phyloP scores from a whole-genome alignment of 495 filamentous ascomycete species.

The Parachaetomium inaequale region DNA sequence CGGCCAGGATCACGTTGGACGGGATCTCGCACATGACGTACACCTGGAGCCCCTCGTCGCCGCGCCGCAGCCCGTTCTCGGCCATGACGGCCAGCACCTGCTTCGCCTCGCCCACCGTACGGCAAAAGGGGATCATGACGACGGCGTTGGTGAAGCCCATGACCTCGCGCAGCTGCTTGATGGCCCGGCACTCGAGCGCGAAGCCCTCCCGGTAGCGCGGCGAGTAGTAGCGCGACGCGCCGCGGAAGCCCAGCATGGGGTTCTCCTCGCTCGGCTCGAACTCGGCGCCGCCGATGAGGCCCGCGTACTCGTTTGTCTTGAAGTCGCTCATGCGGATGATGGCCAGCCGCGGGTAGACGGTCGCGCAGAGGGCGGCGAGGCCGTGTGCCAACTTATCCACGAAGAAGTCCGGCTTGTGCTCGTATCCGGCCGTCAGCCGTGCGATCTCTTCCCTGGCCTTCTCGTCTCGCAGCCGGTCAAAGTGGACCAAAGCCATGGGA shows the following conservation, averaged over 20 bases:
- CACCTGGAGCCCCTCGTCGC: conserved; percentile 35
- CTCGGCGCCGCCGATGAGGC: conserved; percentile 36
- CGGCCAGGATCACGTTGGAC: conserved; percentile 38
- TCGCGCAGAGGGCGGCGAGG: conserved; percentile 36
- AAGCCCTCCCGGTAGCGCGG: conserved; percentile 38
- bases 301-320: conserved; percentile 42
- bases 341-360: conserved; percentile 33
- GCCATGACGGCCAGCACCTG: conserved; percentile 35
- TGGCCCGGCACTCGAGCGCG: conserved; percentile 39
- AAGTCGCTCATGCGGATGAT: conserved; percentile 42
- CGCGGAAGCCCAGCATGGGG: conserved; percentile 41
- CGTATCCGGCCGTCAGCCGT: conserved; percentile 31
- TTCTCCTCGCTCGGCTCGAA: conserved; percentile 40
- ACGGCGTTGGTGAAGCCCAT: conserved; percentile 39
- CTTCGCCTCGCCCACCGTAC: conserved; percentile 34
- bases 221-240: conserved; percentile 40
- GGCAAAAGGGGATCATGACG: conserved; percentile 42
- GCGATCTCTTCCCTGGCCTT: conserved; percentile 30
- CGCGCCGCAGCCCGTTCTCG: conserved; percentile 32
- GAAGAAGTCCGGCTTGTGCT: conserved; percentile 37
- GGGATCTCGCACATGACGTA: conserved; percentile 44
- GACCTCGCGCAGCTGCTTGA: conserved; percentile 35
- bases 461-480: conserved; percentile 28
- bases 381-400: conserved; percentile 38
- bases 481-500: conserved; percentile 38